A percentile compares a stretch with the other conserved stretches of the same genome.
Conservation (phyloP, 2,329 filamentous ascomycete species). For the Botrytis galanthina region DNA sequence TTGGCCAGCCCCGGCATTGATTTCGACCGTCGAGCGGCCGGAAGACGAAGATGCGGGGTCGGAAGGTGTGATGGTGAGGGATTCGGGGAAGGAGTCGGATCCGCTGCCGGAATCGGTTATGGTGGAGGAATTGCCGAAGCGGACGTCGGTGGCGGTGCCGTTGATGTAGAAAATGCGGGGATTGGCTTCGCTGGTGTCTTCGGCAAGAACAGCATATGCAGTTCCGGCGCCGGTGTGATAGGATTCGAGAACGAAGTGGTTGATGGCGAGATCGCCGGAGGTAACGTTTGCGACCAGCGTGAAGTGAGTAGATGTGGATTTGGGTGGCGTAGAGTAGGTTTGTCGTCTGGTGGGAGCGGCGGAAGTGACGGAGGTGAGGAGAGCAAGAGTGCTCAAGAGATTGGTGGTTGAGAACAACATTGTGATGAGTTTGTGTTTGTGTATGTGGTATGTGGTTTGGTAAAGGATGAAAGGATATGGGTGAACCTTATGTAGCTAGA, state of each 20-base stretch:
- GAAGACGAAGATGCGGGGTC: background rate
- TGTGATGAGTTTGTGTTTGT: background rate
- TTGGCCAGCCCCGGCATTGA: conserved; percentile 43
- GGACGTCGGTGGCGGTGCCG: conserved; percentile 43
- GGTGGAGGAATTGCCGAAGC: conserved; percentile 38
- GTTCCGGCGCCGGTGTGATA: conserved; percentile 47
- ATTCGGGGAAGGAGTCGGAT: conserved; percentile 38
- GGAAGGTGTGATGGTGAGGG: conserved; percentile 41
- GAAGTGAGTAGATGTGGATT: conserved; percentile 35
- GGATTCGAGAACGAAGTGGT: conserved; percentile 43
- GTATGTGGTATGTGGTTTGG: background rate
- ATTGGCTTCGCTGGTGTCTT: conserved; percentile 26
- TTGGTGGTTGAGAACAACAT: conserved; percentile 24
- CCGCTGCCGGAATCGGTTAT: conserved; percentile 43
- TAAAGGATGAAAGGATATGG: background rate
- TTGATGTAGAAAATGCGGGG: conserved; percentile 50
- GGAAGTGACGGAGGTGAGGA: conserved; percentile 22
- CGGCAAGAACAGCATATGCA: conserved; percentile 42
- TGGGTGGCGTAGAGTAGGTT: conserved; percentile 25
- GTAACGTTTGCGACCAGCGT: conserved; percentile 48
- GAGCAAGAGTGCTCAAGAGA: conserved; percentile 16
- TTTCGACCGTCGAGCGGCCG: conserved; percentile 36
- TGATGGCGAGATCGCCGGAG: conserved; percentile 40
- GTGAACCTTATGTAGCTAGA: background rate
- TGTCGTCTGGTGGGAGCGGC: conserved; percentile 24